Conservation (phyloP, 2,329 filamentous ascomycete species). For the Fusarium armeniacum region DNA sequence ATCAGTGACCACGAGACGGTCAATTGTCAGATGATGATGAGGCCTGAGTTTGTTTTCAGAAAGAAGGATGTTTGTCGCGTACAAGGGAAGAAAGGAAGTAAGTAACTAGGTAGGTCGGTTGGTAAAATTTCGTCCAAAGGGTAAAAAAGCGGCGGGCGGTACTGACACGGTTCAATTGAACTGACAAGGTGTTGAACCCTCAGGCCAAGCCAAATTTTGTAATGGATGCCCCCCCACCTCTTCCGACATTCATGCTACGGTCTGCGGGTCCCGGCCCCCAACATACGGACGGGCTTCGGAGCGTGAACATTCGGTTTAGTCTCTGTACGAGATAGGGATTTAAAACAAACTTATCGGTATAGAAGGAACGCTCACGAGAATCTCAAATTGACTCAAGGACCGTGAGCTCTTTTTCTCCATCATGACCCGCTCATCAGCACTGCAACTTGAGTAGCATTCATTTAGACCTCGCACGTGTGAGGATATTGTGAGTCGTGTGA, state of each 20-base stretch:
- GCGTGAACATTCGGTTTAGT: neutral
- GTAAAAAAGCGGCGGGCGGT: constrained; percentile 17
- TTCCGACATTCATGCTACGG: constrained; percentile 15
- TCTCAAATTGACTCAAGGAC: neutral
- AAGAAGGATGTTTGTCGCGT: constrained; percentile 15
- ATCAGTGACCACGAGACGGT: constrained; percentile 5
- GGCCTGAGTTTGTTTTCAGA: constrained; percentile 1
- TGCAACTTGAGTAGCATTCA: neutral
- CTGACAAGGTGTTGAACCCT: constrained; percentile 40
- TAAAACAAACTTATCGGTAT: neutral
- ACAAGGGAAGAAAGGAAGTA: constrained; percentile 14
- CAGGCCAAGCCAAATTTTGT: constrained; percentile 31
- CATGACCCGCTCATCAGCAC: neutral
- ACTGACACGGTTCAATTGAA: constrained; percentile 16
- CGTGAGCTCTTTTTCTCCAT: neutral
- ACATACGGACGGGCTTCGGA: constrained; percentile 19
- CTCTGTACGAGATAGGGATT: no score
- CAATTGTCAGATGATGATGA: neutral
- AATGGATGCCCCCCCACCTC: constrained; percentile 35
- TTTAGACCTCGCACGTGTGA: constrained; percentile 14
- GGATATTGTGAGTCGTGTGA: constrained; percentile 26
- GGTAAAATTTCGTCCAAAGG: constrained; percentile 26
- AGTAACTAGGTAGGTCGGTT: neutral
- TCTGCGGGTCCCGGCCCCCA: constrained; percentile 38
- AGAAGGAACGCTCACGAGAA: neutral